phyloP scores from a whole-genome alignment of 2,329 filamentous ascomycete genomes.

The Aspergillus sp. region DNA sequence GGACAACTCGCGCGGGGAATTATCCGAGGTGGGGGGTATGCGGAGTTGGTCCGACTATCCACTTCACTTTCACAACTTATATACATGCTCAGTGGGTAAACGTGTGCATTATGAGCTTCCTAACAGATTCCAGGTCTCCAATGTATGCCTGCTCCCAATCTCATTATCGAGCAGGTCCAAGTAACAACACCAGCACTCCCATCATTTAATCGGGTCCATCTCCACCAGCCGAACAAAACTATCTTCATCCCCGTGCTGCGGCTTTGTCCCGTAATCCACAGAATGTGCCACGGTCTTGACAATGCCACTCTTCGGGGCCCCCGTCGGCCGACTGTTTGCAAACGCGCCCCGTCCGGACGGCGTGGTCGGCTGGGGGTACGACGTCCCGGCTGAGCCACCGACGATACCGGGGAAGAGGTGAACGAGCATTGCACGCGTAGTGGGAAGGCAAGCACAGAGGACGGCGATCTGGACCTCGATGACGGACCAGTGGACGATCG shows the following conservation, averaged over 20 bases:
- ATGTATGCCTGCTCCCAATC: neutral
- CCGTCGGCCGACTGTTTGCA: neutral
- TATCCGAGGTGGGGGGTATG: neutral
- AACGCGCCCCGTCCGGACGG: slow-evolving; percentile 2
- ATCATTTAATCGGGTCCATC: slow-evolving; percentile 3
- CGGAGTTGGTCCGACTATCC: neutral
- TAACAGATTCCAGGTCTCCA: neutral
- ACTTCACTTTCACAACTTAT: too few relatives aligned
- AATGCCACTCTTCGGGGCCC: slow-evolving; percentile 14
- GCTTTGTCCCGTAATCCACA: slow-evolving; percentile 18
- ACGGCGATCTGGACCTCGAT: slow-evolving; percentile 26
- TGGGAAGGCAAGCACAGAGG: slow-evolving; percentile 25
- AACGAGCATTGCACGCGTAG: slow-evolving; percentile 21
- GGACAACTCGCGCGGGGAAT: neutral
- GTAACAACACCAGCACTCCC: too few relatives aligned
- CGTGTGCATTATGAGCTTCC: neutral
- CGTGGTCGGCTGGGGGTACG: slow-evolving; percentile 9
- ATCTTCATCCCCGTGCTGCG: slow-evolving; percentile 1
- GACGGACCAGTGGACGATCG: slow-evolving; percentile 27
- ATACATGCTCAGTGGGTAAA: too few relatives aligned
- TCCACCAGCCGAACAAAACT: slow-evolving; percentile 12
- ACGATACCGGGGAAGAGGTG: slow-evolving; percentile 18
- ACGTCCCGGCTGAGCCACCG: slow-evolving; percentile 9
- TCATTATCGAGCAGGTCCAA: too few relatives aligned
- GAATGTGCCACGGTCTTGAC: slow-evolving; percentile 24